Evolutionary conservation across 306 rosid genomes (phyloP), one percentile per base, ranked within the genome.

Genomic region (Acacia confusa): DNA sequence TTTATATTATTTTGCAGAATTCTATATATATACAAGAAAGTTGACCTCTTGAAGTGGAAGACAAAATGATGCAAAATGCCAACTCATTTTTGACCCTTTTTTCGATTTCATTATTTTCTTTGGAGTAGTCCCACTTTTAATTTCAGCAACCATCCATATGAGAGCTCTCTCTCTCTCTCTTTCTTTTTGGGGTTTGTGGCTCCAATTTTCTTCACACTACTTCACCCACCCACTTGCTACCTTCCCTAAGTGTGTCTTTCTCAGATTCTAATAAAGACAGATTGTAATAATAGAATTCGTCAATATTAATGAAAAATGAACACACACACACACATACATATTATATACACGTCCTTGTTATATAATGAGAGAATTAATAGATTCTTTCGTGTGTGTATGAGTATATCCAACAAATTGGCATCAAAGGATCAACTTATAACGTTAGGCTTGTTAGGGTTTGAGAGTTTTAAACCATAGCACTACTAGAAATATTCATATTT

Each of bases 31-130:
- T 45, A 70, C 24, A 36, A 73, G 52, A 75, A 71, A 81, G 89
- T 84, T 83, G 89, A 84, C 89, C 86, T 16, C 36, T 79, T 76
- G 16, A 64, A 86, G 86, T 81, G 87, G 87, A 81, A 48, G 88
- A 87, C 86, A 87, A 81, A 75, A 87, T 87, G 84, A 87, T 87
- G 82, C 60, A 81, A 70, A 64, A 87, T 57, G 90, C 84, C 87
- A 84, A 75, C 85, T 57, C 74, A 81, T 78, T 67, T 67, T 81
- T 78, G 84, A 78, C 79, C 43, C 82, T 53, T 82, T 43, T 38
- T 36, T 24, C 12, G 34, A 10, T 64, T 80, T 75, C 87, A 74
- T 84, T 53, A 61, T 71, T 84, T 64, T n/a, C 65, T 40, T 44
- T 2, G 72, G 76, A 81, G 79, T 70, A 81, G 79, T 70, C 64